Conservation (phyloP, 2,329 filamentous ascomycete species). For the Exophiala viscosa region DNA sequence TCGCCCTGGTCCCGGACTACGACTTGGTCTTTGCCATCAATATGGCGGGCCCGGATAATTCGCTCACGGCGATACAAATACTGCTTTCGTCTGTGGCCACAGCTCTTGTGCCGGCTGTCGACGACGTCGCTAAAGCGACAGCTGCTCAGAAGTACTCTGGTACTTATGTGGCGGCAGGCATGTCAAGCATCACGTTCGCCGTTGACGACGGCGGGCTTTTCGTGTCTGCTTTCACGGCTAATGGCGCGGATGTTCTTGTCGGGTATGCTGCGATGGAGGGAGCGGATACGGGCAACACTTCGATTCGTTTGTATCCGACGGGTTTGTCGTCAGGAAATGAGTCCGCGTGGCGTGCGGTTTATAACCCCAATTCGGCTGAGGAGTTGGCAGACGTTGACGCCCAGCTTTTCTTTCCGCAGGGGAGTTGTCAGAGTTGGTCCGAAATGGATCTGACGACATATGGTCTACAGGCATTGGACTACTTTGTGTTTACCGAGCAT, state of each 20-base stretch:
- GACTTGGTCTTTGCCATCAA: conserved; percentile 8
- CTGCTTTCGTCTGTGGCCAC: neutral
- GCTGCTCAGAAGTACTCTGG: conserved; percentile 4
- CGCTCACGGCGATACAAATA: neutral
- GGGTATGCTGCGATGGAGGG: neutral
- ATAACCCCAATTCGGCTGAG: neutral
- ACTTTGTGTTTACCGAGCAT: neutral
- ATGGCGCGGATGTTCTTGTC: neutral
- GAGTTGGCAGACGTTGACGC: neutral
- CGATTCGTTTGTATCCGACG: conserved; percentile 1
- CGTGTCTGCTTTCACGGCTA: conserved; percentile 1
- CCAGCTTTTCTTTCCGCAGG: conserved; percentile 8
- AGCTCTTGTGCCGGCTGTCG: conserved; percentile 5
- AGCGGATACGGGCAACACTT: neutral
- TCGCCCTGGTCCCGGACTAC: conserved; percentile 14
- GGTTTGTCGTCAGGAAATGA: neutral
- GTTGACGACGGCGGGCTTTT: conserved; percentile 5
- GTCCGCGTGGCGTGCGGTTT: conserved; percentile 5
- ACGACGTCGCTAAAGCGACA: neutral
- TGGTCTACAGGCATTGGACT: conserved; percentile 2
- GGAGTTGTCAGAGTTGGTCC: conserved; percentile 6
- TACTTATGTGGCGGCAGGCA: neutral
- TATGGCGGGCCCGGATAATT: neutral
- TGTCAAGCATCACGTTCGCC: neutral
- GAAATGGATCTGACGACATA: neutral